These are phyloP conservation scores for Triticum turgidum DNA, from an alignment of 176 grass and related monocot species.

Conservation along the genomic window DNA sequence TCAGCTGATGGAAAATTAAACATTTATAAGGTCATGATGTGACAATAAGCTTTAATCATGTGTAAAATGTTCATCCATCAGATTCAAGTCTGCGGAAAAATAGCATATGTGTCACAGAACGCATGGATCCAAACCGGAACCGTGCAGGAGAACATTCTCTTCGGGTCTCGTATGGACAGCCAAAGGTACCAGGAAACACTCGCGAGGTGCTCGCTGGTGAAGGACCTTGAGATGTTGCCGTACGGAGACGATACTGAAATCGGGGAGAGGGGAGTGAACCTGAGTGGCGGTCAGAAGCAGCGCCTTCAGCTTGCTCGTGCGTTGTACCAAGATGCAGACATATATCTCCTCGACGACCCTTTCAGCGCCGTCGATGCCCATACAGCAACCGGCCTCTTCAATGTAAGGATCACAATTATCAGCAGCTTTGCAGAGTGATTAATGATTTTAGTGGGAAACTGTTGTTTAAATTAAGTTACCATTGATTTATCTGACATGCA, in stretches of 20 bases:
- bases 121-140: conserved; percentile 93
- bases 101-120: conserved; percentile 82
- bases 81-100: conserved; percentile 72
- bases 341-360: conserved; percentile 87
- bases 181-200: conserved; percentile 76
- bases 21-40: neutral
- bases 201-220: conserved; percentile 62
- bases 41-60: neutral
- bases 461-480: neutral
- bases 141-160: conserved; percentile 82
- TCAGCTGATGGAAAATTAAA: too few relatives aligned
- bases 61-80: conserved; percentile 24
- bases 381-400: conserved; percentile 77
- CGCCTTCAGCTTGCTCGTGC: conserved; percentile 86
- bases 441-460: neutral
- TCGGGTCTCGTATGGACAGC: conserved; percentile 62
- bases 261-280: conserved; percentile 84
- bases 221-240: conserved; percentile 75
- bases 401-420: conserved; percentile 39
- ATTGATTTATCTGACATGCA: conserved; percentile 6
- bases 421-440: neutral
- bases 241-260: conserved; percentile 73
- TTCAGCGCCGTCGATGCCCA: conserved; percentile 97
- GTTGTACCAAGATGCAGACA: conserved; percentile 74
- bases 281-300: conserved; percentile 93